Percentiles rank a stretch among this genome's conserved stretches.
Evolutionary conservation across 768 basidiomycete species (phyloP).

Genomic region (Suillus hirtellus): DNA sequence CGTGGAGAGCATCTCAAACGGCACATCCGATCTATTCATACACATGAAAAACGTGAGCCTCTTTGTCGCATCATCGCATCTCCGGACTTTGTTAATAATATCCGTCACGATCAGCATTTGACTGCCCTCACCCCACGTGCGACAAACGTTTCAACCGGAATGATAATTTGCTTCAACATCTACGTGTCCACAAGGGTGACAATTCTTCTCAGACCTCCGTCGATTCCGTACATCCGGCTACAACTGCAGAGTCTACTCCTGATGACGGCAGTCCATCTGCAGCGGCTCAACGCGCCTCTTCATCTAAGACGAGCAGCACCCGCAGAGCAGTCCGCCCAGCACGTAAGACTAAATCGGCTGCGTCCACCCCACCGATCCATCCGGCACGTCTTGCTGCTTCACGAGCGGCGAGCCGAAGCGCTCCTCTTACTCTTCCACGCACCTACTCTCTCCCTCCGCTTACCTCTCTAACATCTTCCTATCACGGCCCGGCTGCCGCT

Average conservation of each 20-base stretch:
- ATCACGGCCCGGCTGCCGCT: conserved; percentile 24
- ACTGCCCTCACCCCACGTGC: conserved; percentile 67
- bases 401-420: conserved; percentile 30
- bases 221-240: conserved; percentile 27
- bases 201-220: conserved; percentile 35
- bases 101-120: conserved; percentile 55
- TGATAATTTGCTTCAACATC: conserved; percentile 79
- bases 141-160: conserved; percentile 76
- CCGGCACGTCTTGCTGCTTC: conserved; percentile 35
- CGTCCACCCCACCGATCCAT: conserved; percentile 36
- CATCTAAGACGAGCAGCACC: conserved; percentile 21
- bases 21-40: conserved; percentile 74
- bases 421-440: conserved; percentile 33
- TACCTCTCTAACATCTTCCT: conserved; percentile 28
- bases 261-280: conserved; percentile 16
- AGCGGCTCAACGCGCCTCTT: conserved; percentile 24
- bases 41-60: conserved; percentile 71
- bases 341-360: conserved; percentile 37
- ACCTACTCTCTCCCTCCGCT: conserved; percentile 36
- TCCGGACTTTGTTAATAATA: conserved; percentile 19
- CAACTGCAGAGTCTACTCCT: conserved; percentile 25
- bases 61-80: conserved; percentile 16
- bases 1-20: conserved; percentile 77
- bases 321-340: conserved; percentile 33
- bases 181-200: conserved; percentile 62